These are phyloP conservation scores for Moesziomyces sp. DNA, from an alignment of 1,284 basidiomycete species.

Conservation along the genomic window DNA sequence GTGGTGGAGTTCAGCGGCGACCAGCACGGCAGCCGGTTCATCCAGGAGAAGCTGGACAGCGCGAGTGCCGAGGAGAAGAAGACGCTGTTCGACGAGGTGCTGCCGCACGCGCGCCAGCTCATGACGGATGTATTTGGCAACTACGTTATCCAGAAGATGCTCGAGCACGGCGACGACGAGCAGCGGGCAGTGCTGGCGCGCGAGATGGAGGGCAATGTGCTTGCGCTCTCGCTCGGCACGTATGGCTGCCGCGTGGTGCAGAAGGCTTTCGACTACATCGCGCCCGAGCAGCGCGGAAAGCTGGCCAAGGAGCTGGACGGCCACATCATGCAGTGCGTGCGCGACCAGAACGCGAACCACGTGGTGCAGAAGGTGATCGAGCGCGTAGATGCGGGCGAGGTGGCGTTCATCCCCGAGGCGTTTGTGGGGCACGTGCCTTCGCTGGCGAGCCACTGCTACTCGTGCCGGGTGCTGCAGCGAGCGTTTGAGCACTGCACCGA, in stretches of 20 bases:
- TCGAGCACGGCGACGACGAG: conserved; percentile 83
- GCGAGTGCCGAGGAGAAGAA: conserved; percentile 76
- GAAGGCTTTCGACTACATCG: conserved; percentile 73
- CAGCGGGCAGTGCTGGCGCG: conserved; percentile 76
- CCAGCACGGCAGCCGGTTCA: conserved; percentile 82
- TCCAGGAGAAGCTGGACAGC: conserved; percentile 65
- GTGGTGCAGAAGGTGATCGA: conserved; percentile 72
- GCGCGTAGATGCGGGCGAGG: conserved; percentile 75
- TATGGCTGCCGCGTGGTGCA: conserved; percentile 81
- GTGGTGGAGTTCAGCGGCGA: conserved; percentile 93
- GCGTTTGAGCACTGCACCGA: conserved; percentile 79
- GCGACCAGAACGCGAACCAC: conserved; percentile 94
- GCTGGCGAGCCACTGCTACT: conserved; percentile 89
- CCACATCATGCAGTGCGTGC: conserved; percentile 85
- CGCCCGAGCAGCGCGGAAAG: conserved; percentile 28
- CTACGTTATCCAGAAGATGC: conserved; percentile 92
- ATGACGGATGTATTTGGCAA: conserved; percentile 97
- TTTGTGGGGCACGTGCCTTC: conserved; percentile 87
- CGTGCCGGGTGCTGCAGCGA: conserved; percentile 93
- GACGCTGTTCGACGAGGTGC: conserved; percentile 87
- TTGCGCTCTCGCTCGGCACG: conserved; percentile 86
- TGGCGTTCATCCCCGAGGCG: conserved; percentile 77
- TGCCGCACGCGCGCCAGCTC: conserved; percentile 81
- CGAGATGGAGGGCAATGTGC: conserved; percentile 82
- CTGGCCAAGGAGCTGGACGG: conserved; percentile 77